Base-by-base conservation (phyloP, 495 filamentous ascomycete species). In the Penicillium daleae region DNA sequence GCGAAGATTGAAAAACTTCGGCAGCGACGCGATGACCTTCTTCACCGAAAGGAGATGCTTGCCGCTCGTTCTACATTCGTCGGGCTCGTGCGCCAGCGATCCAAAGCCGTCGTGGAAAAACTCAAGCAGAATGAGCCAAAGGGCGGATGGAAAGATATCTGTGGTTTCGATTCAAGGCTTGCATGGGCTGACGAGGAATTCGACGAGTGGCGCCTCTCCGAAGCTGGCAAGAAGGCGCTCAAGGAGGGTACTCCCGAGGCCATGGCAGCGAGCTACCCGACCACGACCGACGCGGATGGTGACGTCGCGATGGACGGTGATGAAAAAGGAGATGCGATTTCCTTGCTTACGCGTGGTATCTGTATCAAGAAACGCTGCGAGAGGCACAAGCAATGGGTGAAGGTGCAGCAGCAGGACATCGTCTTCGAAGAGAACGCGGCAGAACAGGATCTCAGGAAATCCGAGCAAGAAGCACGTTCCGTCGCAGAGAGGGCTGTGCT, bases 111-210 rank as follows among this genome's bases (percentile, higher is more conserved):
- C 5, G 73, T 83, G 0, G 81, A 82, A 21, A 72, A 74, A 22
- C 35, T 84, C 46, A 83, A 82, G 68, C 72, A 80, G 55, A 74
- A 71, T 22, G 82, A 83, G 3, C 81, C 78, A 2, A 81, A 82
- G 50, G 77, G 78, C n/a, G 78, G 79, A 50, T 82, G 78, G 79
- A 89, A 89, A 67, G 82, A 86, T 59, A 82, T 88, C 53, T 91
- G 89, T 64, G 88, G 89, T 21, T 90, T 86, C 62, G 87, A 90
- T 68, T 70, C 79, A 17, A 76, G 87, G 27, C 74, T 90, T 3
- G 73, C 83, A 2, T 86, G 87, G 84, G 82, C 81, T 15, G 85
- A 89, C 59, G 77, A 80, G 44, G 82, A 89, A 66, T 90, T 91
- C 66, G 78, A 82, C 50, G 78, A 80, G n/a, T 85, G 82, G 82